phyloP scores from a whole-genome alignment of 1,139 yeast genomes.

The Wickerhamiella pararugosa region DNA sequence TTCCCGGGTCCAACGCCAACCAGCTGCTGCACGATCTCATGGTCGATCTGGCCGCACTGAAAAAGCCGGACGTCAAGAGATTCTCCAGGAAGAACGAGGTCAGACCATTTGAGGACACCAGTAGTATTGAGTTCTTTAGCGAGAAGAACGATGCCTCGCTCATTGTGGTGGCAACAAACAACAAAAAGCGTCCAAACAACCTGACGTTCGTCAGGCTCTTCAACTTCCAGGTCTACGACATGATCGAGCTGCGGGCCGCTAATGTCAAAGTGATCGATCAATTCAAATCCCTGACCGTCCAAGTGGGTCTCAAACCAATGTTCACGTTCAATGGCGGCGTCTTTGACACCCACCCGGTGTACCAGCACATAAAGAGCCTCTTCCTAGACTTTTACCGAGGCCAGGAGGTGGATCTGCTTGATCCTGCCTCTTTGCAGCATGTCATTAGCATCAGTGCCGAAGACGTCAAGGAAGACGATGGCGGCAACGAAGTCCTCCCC shows the following conservation, averaged over 20 bases:
- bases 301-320: slow-evolving; percentile 88
- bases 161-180: slow-evolving; percentile 65
- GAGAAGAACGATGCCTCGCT: slow-evolving; percentile 88
- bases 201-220: slow-evolving; percentile 80
- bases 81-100: slow-evolving; percentile 79
- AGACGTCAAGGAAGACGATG: slow-evolving; percentile 55
- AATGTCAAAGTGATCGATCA: slow-evolving; percentile 55
- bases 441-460: slow-evolving; percentile 72
- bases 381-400: slow-evolving; percentile 90
- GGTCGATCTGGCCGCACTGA: slow-evolving; percentile 78
- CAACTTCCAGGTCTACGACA: slow-evolving; percentile 79
- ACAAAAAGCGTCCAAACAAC: slow-evolving; percentile 88
- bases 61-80: slow-evolving; percentile 82
- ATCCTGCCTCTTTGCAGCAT: slow-evolving; percentile 88
- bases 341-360: slow-evolving; percentile 80
- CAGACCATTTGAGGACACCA: slow-evolving; percentile 86
- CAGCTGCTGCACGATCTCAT: slow-evolving; percentile 75
- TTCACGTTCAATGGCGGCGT: slow-evolving; percentile 85
- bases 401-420: slow-evolving; percentile 62
- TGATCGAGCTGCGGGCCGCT: slow-evolving; percentile 75
- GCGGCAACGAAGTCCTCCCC: slow-evolving; percentile 35
- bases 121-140: slow-evolving; percentile 74
- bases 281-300: slow-evolving; percentile 60
- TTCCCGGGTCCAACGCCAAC: slow-evolving; percentile 77
- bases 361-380: slow-evolving; percentile 70